Evolutionary conservation across 192 early-diverging fungal species (phyloP).

Genomic region (Coemansia sp.): DNA sequence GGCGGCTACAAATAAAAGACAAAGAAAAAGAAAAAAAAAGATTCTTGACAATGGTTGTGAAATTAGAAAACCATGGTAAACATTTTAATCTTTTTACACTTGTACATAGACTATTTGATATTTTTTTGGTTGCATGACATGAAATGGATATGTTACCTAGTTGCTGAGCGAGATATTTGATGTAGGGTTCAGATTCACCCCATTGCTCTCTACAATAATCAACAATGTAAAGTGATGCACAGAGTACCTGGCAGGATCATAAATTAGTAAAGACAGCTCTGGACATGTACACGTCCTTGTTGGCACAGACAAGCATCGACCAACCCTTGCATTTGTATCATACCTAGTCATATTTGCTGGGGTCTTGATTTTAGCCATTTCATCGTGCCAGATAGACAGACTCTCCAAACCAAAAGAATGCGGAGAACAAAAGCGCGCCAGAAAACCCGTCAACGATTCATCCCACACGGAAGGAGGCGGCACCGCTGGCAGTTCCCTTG

Average conservation of each 20-base stretch:
- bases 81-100: too few relatives aligned
- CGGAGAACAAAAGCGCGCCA: conserved; percentile 35
- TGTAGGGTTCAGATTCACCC: conserved; percentile 27
- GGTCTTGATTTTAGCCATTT: conserved; percentile 23
- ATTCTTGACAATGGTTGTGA: background rate
- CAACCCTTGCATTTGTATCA: too few relatives aligned
- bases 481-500: background rate
- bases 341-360: conserved; percentile 16
- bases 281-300: too few relatives aligned
- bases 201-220: conserved; percentile 34
- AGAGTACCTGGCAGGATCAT: too few relatives aligned
- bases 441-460: conserved; percentile 24
- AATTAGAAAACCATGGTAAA: conserved; percentile 3
- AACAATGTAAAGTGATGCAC: too few relatives aligned
- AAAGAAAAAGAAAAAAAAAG: background rate
- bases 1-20: conserved; percentile 18
- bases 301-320: too few relatives aligned
- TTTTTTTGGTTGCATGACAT: too few relatives aligned
- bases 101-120: too few relatives aligned
- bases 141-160: conserved; percentile 26
- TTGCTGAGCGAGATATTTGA: conserved; percentile 32
- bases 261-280: too few relatives aligned
- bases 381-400: conserved; percentile 42
- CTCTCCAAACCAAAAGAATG: conserved; percentile 38
- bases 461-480: conserved; percentile 30